Percentiles rank a stretch among this genome's conserved stretches.
Evolutionary conservation across 179 eudicot species (phyloP).

Genomic region (Beta corolliflora): DNA sequence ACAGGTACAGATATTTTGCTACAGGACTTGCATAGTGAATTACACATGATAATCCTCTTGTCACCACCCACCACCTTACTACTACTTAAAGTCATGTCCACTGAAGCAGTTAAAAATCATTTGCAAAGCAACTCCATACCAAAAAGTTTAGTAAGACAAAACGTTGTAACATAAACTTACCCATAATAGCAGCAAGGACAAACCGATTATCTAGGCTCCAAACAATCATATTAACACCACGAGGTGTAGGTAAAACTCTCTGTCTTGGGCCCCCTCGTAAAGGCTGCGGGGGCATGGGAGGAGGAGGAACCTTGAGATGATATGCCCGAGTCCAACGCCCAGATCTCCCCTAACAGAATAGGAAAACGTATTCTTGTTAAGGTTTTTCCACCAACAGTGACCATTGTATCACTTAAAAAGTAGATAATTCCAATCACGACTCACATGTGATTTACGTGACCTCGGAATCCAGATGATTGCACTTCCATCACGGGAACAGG

Average conservation of each 20-base stretch:
- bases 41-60: background rate
- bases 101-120: slow-evolving; percentile 1
- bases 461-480: slow-evolving; percentile 98
- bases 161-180: slow-evolving; percentile 40
- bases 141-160: background rate
- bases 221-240: slow-evolving; percentile 96
- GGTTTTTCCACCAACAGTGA: background rate
- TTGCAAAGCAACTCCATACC: background rate
- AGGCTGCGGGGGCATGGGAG: slow-evolving; percentile 89
- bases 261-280: slow-evolving; percentile 95
- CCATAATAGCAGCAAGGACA: slow-evolving; percentile 99
- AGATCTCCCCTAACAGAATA: slow-evolving; percentile 60
- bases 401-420: background rate
- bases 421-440: slow-evolving; percentile 15
- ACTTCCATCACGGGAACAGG: slow-evolving; percentile 98
- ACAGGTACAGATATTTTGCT: background rate
- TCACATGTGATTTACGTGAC: slow-evolving; percentile 97
- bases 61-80: background rate
- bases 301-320: slow-evolving; percentile 96
- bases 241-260: slow-evolving; percentile 84
- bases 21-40: background rate
- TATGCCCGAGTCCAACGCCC: slow-evolving; percentile 91
- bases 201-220: slow-evolving; percentile 98
- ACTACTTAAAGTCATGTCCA: background rate
- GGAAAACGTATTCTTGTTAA: slow-evolving; percentile 9